These are phyloP conservation scores for Moringa oleifera DNA, from an alignment of 345 rosid genomes.

Conservation along the genomic window DNA sequence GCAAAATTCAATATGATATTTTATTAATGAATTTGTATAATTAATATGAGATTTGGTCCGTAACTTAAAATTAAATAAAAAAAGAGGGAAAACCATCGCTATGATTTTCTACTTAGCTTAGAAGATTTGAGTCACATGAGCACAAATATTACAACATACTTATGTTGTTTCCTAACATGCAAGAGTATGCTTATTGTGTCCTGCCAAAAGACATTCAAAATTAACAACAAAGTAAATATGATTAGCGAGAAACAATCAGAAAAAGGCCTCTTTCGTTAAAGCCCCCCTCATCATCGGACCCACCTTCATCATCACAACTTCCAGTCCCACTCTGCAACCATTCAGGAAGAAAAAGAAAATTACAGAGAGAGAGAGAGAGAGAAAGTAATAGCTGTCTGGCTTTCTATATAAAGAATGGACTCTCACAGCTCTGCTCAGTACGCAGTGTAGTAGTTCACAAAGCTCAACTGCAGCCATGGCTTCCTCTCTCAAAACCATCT, in stretches of 20 bases:
- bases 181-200: too few relatives aligned
- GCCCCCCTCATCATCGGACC: background rate
- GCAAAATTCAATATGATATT: too few relatives aligned
- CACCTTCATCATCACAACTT: conserved; percentile 15
- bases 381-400: background rate
- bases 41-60: too few relatives aligned
- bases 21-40: too few relatives aligned
- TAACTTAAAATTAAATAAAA: too few relatives aligned
- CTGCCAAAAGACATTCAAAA: too few relatives aligned
- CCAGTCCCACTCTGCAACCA: conserved; percentile 15
- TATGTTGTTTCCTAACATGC: background rate
- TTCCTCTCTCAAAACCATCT: conserved; percentile 13
- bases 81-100: too few relatives aligned
- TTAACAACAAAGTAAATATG: too few relatives aligned
- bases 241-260: background rate
- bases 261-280: background rate
- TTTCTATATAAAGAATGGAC: too few relatives aligned
- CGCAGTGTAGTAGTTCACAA: background rate
- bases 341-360: conserved; percentile 6
- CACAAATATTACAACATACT: background rate
- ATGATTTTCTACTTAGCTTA: too few relatives aligned
- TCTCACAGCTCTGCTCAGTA: too few relatives aligned
- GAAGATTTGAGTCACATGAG: background rate
- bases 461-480: conserved; percentile 18
- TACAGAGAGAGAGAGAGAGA: too few relatives aligned